Base-by-base conservation (phyloP, 139 green algal genomes). In the Tetradesmus obliquus region DNA sequence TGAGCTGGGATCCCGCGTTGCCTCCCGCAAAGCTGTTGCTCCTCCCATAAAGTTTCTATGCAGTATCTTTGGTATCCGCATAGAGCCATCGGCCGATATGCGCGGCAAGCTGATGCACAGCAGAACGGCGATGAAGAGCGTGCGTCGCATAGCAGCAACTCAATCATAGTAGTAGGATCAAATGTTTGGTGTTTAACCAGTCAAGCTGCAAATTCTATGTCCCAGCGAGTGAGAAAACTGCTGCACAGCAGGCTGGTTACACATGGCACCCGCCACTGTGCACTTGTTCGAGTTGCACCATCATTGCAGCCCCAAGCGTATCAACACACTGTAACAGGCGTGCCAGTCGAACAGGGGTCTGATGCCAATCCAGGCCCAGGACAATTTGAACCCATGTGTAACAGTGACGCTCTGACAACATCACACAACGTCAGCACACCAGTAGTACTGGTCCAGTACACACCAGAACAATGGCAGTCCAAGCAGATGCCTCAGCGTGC, bases 1-100 rank as follows among this genome's bases (percentile, higher is more conserved):
- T 17, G 86, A 90, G 2, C 62, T 7, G 0, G 53, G 86, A 3
- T 71, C 86, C 15, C 5, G n/a, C 60, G 86, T 45, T 32, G 86
- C 51, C 12, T 19, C 71, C 19, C 80, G 74, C 69, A 90, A 62
- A 3, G 86, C 86, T 12, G 71, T 32, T 0, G 51, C 86, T 22
- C 86, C 86, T 55, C 8, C 86, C 86, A 90, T 90, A 10, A 57
- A 90, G 71, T 90, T 90, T 55, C 86, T 83, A 17, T 90, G 86
- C 1, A 90, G 53, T 10, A 84, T 69, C 69, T 20, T 55, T 13
- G 86, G 86, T 12, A 90, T 71, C 3, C 71, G 69, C 15, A 90
- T 60, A 3, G 3, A 51, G 7, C 62, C 84, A 81, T 89, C 13
- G 62, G 32, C 57, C 15, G 5, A 17, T 45, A 13, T n/a, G 51